Evolutionary conservation across 2,329 filamentous ascomycete genomes (phyloP).

Genomic region (Pyrenochaeta sp.): DNA sequence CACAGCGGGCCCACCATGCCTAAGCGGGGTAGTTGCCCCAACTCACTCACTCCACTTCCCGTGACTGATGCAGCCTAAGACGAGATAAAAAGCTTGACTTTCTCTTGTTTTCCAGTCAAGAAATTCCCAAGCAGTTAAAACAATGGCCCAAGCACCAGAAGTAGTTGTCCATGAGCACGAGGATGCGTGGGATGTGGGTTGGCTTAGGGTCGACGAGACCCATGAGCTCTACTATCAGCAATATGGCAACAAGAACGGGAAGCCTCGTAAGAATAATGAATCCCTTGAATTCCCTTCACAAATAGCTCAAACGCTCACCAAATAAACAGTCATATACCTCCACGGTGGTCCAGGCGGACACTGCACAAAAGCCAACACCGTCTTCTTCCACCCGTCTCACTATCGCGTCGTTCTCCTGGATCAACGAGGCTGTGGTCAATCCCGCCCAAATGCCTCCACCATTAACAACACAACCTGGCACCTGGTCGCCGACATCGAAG

Average conservation of each 20-base stretch:
- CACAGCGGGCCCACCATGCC: too few species aligned
- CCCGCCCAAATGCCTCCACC: slow-evolving; percentile 50
- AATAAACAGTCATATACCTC: slow-evolving; percentile 48
- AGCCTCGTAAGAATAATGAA: slow-evolving; percentile 40
- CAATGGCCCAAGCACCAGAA: slow-evolving; percentile 21
- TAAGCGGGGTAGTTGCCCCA: too few species aligned
- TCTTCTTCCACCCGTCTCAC: slow-evolving; percentile 54
- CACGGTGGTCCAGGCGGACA: slow-evolving; percentile 55
- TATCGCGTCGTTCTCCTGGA: slow-evolving; percentile 58
- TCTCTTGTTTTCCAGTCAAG: neutral
- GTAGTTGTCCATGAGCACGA: slow-evolving; percentile 39
- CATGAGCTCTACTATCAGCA: slow-evolving; percentile 51
- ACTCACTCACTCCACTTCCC: too few species aligned
- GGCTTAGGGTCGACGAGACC: slow-evolving; percentile 41
- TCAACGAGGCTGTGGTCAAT: slow-evolving; percentile 57
- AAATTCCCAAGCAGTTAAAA: neutral
- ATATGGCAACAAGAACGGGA: slow-evolving; percentile 49
- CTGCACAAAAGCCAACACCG: slow-evolving; percentile 45
- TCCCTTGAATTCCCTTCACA: neutral
- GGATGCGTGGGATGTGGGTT: slow-evolving; percentile 44
- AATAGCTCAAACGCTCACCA: neutral
- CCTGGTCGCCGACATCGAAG: slow-evolving; percentile 56
- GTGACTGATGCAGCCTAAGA: too few species aligned
- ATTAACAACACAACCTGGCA: slow-evolving; percentile 56
- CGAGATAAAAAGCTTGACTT: neutral